Base-by-base conservation (phyloP, 2,329 filamentous ascomycete genomes). In the Teratosphaeria epicoccoides region DNA sequence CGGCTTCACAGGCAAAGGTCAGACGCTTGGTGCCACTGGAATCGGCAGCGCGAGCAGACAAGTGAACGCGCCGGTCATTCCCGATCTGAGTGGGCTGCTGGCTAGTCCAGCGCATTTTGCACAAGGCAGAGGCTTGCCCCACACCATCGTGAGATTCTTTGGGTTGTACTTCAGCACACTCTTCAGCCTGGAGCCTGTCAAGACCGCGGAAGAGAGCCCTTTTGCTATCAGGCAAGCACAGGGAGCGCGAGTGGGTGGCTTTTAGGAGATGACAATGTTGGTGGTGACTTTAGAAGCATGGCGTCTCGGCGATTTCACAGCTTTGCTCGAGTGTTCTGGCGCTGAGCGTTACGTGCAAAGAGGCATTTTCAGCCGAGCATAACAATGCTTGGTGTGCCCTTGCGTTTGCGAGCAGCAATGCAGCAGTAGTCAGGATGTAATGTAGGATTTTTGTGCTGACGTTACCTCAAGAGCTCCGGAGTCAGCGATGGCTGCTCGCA, bases 121-220 rank as follows among this genome's bases (percentile, higher is more conserved):
- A 28, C 64, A 67, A 45, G 62, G 64, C 1, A 55, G 57, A 46
- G 69, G 72, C 0, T 52, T 71, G 14, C 62, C 66, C 29, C 70
- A 73, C 56, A 58, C 65, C 46, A 54, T 72, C 12, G 66, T 74
- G 43, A 59, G 73, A 49, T 76, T 76, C 52, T 46, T 74, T n/a
- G 72, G 68, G 33, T 55, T 76, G 47, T 76, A 75, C 56, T 57
- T 75, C 5, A 64, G 67, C 28, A 75, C 69, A 50, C 55, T 76
- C 50, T 73, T 75, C 49, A 67, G 68, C 6, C 70, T 75, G 47
- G 71, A 75, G 61, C 62, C 70, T 23, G 70, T 66, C 54, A 64
- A 64, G 55, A 68, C 72, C 3, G 73, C 73, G 4, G 66, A 71
- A 55, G 65, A 66, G 50, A 74, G 72, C 56, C 65, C 71, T 6